Base-by-base conservation (phyloP, 2,329 filamentous ascomycete species). In the Diplocarpon mali region DNA sequence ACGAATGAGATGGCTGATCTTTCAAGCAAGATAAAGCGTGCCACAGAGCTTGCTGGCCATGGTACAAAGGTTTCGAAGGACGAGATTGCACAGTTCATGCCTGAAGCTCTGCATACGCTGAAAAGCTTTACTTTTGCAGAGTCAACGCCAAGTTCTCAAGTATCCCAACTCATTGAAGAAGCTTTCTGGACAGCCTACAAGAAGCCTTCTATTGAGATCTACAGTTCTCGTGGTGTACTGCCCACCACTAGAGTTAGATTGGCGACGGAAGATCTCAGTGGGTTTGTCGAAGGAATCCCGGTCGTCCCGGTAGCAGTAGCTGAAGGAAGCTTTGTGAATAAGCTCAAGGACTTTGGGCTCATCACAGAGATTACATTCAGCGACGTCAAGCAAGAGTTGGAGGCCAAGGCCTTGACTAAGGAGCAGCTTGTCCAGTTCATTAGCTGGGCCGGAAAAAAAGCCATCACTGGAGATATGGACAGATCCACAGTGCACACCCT, bases 181-280 rank as follows among this genome's bases (percentile, higher is more conserved):
- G 85, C 88, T 0, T 98, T 98, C 61, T 98, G 92, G 92, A 93
- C 80, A 30, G 89, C 86, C 51, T 92, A 85, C 58, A 82, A 78
- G 60, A 83, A 82, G 51, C 79, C 86, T 2, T 82, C 78, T 0
- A 87, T 96, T 46, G 89, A 95, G 58, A 75, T 95, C 6, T 80
- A 93, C 53, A 95, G 89, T 1, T 94, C 83, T 15, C 78, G 82
- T 47, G 93, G 93, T 45, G 80, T 98, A 6, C 70, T 95, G 43
- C 78, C 83, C n/a, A 93, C 85, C 30, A 78, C 84, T 11, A 75
- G 84, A 54, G 86, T 95, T 30, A 84, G 92, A 29, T 75, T 94
- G 54, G 84, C 69, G 61, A 67, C 83, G 61, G 61, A 85, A 69
- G 70, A 80, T 54, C 61, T 81, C 40, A 69, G 67, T 56, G 72